Conservation (phyloP, 2,329 filamentous ascomycete genomes). For the Nothophaeocryptopus gaeumannii region DNA sequence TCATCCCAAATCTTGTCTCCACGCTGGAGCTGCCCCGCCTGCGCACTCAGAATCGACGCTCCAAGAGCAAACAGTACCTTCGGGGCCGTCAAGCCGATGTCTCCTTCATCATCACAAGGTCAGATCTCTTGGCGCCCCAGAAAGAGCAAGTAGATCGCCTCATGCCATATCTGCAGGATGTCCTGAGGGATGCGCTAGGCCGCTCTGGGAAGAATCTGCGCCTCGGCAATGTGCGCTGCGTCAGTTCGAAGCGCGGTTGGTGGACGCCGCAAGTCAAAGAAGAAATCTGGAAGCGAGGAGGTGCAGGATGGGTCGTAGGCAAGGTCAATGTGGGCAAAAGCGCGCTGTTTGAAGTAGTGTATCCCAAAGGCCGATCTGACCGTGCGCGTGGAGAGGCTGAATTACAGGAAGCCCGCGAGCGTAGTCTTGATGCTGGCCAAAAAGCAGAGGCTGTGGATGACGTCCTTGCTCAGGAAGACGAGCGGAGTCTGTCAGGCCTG, state of each 20-base stretch:
- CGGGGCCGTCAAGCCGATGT: conserved; percentile 70
- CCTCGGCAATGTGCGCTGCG: conserved; percentile 81
- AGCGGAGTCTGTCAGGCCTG: not conserved
- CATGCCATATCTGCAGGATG: conserved; percentile 78
- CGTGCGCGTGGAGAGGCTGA: conserved; percentile 2
- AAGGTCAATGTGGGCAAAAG: conserved; percentile 98
- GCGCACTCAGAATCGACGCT: conserved; percentile 76
- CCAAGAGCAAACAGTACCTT: conserved; percentile 63
- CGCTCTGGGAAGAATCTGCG: conserved; percentile 65
- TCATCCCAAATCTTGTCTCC: conserved; percentile 72
- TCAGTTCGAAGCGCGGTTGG: conserved; percentile 84
- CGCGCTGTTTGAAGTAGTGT: conserved; percentile 80
- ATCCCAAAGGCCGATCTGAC: conserved; percentile 62
- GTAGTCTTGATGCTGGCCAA: not conserved
- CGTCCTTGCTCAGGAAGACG: too few species aligned
- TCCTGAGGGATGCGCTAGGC: conserved; percentile 74
- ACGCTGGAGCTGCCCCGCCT: conserved; percentile 70
- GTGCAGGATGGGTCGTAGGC: conserved; percentile 93
- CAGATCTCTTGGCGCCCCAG: conserved; percentile 78
- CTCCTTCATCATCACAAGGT: conserved; percentile 86
- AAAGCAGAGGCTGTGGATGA: too few species aligned
- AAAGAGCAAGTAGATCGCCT: conserved; percentile 80
- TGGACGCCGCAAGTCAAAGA: conserved; percentile 87
- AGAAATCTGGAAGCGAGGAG: conserved; percentile 77
- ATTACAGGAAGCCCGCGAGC: conserved; percentile 9